Conservation (phyloP, 768 basidiomycete species). For the Collybia sordida region DNA sequence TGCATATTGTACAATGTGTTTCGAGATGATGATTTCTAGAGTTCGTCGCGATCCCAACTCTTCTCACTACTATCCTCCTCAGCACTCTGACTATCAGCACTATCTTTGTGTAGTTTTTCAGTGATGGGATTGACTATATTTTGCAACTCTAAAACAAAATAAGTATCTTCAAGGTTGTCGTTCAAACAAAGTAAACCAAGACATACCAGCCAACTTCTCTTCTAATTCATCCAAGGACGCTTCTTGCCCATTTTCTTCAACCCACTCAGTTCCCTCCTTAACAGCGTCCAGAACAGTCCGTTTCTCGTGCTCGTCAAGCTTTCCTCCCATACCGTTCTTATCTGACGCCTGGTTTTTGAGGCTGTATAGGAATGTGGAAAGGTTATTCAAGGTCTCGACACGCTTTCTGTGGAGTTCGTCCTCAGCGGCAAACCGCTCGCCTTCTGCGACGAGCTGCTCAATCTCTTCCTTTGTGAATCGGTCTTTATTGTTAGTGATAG, state of each 20-base stretch:
- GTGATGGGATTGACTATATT: constrained; percentile 24
- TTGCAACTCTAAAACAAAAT: constrained; percentile 21
- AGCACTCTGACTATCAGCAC: constrained; percentile 18
- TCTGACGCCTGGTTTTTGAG: constrained; percentile 72
- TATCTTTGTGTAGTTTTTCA: constrained; percentile 18
- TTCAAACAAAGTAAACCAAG: not conserved
- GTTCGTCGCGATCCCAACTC: constrained; percentile 44
- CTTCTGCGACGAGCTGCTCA: constrained; percentile 53
- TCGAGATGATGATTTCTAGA: constrained; percentile 19
- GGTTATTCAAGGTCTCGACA: constrained; percentile 45
- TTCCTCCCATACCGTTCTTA: constrained; percentile 72
- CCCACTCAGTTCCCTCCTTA: constrained; percentile 74
- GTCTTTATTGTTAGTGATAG: constrained; percentile 76
- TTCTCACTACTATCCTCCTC: constrained; percentile 40
- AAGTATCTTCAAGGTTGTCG: not conserved
- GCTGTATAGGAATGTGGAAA: constrained; percentile 63
- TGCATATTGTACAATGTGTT: too few species aligned
- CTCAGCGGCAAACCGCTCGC: constrained; percentile 40
- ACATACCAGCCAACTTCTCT: constrained; percentile 60
- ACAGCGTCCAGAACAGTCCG: constrained; percentile 57
- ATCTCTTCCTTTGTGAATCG: constrained; percentile 55
- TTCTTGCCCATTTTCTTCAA: constrained; percentile 62
- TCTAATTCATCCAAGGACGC: constrained; percentile 77
- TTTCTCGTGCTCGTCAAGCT: constrained; percentile 57
- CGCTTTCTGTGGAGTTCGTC: constrained; percentile 21